Evolutionary conservation across 148 eudicot species (phyloP), one percentile per base, ranked within the genome.

Genomic region (Rhododendron williamsianum): DNA sequence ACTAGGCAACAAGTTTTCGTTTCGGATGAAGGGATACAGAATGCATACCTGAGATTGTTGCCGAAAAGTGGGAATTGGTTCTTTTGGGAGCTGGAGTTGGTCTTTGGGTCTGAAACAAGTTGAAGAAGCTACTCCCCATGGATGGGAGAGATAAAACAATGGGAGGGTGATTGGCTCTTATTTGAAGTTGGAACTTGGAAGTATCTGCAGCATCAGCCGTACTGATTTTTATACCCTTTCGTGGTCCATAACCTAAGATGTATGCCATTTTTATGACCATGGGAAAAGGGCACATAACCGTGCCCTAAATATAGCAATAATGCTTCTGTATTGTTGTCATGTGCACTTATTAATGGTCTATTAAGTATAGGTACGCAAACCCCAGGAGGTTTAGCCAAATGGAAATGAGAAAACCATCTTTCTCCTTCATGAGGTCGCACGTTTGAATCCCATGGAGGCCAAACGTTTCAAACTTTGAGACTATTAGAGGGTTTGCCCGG

Each of bases 31-130:
- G 52, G 56, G 43, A 30, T 30, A 27, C 9, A 71, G 15, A 82
- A 46, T 41, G 10, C 10, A 49, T 83, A 83, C 85, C 85, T 71
- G 56, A 49, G 56, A 33, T 4, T 71, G 79, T 69, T 69, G 78
- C 41, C 69, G 78, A 69, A 16, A 69, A 82, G 84, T 65, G 21
- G 77, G 35, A 25, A 8, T 27, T 41, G 78, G 60, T 46, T 69
- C 11, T 49, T 33, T 4, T 9, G 63, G 51, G 19, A 83, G 43
- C 3, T 83, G 79, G 30, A 73, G 12, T 16, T 49, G 46, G 45
- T 33, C 11, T 21, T 83, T 21, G 9, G 78, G 33, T 72, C 33
- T 73, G 2, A 1, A 12, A 33, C 4, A 71, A 33, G 21, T 63
- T 65, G 60, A 13, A 54, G 4, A 46, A 45, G 16, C 33, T 30